Percentiles rank a stretch among this genome's conserved stretches.
Conservation (phyloP, 805 yeast genomes). For the Pichia membranifaciens region DNA sequence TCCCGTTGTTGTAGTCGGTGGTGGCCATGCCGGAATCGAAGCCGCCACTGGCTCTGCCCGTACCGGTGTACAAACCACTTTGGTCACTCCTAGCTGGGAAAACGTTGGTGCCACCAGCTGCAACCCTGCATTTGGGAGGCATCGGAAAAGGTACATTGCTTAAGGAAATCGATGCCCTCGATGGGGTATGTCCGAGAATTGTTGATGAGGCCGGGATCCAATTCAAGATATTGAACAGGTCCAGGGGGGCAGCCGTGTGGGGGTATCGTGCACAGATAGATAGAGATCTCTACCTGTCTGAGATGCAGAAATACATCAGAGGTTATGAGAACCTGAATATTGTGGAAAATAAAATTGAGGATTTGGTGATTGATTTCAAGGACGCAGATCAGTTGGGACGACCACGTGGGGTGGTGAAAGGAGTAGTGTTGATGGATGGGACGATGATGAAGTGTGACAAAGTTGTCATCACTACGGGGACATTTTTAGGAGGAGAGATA, state of each 20-base stretch:
- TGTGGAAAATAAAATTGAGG: conserved; percentile 75
- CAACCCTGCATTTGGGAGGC: conserved; percentile 96
- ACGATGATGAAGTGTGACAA: conserved; percentile 49
- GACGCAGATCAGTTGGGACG: conserved; percentile 34
- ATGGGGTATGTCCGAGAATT: conserved; percentile 82
- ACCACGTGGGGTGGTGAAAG: conserved; percentile 46
- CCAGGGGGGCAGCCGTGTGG: conserved; percentile 96
- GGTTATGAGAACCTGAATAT: conserved; percentile 54
- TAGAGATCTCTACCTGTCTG: conserved; percentile 64
- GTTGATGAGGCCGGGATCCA: conserved; percentile 93
- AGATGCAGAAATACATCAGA: conserved; percentile 68
- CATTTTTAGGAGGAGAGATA: conserved; percentile 89
- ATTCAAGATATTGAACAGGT: conserved; percentile 75
- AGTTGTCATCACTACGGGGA: conserved; percentile 92
- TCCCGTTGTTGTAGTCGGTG: conserved; percentile 89
- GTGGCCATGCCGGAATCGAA: conserved; percentile 98
- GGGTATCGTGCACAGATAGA: conserved; percentile 98
- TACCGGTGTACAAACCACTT: conserved; percentile 60
- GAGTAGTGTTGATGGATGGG: conserved; percentile 72
- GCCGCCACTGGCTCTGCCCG: conserved; percentile 94
- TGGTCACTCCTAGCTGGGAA: conserved; percentile 68
- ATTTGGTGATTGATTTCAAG: conserved; percentile 53
- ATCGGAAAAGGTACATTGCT: conserved; percentile 93
- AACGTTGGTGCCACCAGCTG: conserved; percentile 95
- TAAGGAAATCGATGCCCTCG: conserved; percentile 92